These are phyloP conservation scores for Scedosporium apiospermum DNA, from an alignment of 2,329 filamentous ascomycete genomes.

Conservation along the genomic window DNA sequence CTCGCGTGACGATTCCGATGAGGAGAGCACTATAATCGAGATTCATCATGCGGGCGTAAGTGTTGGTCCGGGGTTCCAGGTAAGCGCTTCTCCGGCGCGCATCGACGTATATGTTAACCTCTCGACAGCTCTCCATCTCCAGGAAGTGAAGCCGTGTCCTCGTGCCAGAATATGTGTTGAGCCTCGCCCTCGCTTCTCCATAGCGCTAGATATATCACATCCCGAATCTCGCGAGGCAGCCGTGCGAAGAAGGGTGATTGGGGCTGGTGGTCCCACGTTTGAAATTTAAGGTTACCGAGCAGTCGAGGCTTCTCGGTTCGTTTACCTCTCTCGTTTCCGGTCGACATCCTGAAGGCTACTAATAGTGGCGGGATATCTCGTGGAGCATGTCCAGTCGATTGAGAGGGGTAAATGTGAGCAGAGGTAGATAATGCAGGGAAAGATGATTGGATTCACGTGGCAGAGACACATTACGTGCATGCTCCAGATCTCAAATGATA, in stretches of 20 bases:
- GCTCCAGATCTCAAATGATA: too few relatives aligned
- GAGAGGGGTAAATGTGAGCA: too few relatives aligned
- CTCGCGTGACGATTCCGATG: not conserved
- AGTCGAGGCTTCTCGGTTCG: not conserved
- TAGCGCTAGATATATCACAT: conserved; percentile 6
- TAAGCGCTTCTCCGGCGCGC: not conserved
- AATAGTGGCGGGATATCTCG: too few relatives aligned
- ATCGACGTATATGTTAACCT: not conserved
- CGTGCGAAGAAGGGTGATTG: conserved; percentile 1
- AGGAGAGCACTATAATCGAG: not conserved
- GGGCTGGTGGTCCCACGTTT: not conserved
- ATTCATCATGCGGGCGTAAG: not conserved
- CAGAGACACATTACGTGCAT: too few relatives aligned
- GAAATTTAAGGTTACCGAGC: not conserved
- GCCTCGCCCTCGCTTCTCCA: conserved; percentile 4
- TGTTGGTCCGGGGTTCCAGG: not conserved
- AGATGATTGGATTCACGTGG: too few relatives aligned
- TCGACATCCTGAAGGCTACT: not conserved
- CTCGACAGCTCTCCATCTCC: not conserved
- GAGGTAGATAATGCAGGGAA: too few relatives aligned
- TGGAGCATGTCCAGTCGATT: too few relatives aligned
- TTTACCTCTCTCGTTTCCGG: not conserved
- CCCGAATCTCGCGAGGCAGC: conserved; percentile 6
- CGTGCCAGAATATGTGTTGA: conserved; percentile 6
- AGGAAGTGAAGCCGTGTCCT: not conserved